A percentile compares a stretch with the other conserved stretches of the same genome.
These are phyloP conservation scores for Warburgia ugandensis DNA, from an alignment of 164 flowering plant species.

Conservation along the genomic window DNA sequence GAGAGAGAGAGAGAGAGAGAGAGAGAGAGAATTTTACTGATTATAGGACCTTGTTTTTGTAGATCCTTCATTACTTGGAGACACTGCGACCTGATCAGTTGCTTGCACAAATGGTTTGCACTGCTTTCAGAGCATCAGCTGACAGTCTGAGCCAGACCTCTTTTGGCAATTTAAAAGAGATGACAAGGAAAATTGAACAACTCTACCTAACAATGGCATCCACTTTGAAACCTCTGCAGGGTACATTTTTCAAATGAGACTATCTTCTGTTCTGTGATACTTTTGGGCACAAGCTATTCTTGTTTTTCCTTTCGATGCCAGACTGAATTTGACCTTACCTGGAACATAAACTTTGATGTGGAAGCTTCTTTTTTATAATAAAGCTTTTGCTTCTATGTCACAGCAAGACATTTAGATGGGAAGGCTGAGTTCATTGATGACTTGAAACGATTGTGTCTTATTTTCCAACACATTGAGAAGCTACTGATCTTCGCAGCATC, in stretches of 20 bases:
- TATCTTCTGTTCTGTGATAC: neutral
- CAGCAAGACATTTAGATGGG: slow-evolving; percentile 16
- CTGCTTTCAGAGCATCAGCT: slow-evolving; percentile 86
- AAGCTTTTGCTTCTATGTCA: slow-evolving; percentile 2
- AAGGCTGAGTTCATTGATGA: slow-evolving; percentile 25
- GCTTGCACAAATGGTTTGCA: slow-evolving; percentile 93
- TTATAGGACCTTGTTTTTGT: slow-evolving; percentile 3
- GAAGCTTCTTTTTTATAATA: slow-evolving; percentile 1
- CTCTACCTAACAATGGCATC: slow-evolving; percentile 73
- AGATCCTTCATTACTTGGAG: slow-evolving; percentile 95
- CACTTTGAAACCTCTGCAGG: slow-evolving; percentile 52
- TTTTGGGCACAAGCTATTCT: neutral
- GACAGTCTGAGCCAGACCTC: slow-evolving; percentile 65
- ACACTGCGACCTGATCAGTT: slow-evolving; percentile 75
- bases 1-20: no score
- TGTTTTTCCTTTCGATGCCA: neutral
- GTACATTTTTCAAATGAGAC: slow-evolving; percentile 23
- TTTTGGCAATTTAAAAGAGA: slow-evolving; percentile 61
- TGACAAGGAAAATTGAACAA: slow-evolving; percentile 66
- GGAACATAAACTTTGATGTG: slow-evolving; percentile 1
- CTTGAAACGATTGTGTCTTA: slow-evolving; percentile 43
- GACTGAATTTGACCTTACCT: neutral
- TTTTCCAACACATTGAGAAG: slow-evolving; percentile 78
- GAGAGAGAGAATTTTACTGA: neutral
- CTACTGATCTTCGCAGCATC: slow-evolving; percentile 69